Conservation (phyloP, 2,329 filamentous ascomycete genomes). For the Cladophialophora chaetospira region DNA sequence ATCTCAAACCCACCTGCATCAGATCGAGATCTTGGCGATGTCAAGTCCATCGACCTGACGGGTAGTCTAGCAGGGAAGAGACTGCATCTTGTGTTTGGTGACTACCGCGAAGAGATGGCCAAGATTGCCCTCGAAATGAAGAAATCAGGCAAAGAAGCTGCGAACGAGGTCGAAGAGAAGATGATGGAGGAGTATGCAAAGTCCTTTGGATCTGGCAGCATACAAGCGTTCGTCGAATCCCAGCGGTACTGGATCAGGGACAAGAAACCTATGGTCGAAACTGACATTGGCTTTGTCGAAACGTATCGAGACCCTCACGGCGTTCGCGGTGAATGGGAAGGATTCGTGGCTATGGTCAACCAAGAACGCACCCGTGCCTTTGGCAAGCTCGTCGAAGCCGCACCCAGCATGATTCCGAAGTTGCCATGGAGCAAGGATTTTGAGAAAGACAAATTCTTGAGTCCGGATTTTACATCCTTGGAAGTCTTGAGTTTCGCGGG, state of each 20-base stretch:
- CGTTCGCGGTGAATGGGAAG: conserved; percentile 81
- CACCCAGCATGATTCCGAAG: conserved; percentile 80
- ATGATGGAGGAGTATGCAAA: conserved; percentile 75
- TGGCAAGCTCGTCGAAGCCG: conserved; percentile 77
- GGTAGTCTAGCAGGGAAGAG: conserved; percentile 67
- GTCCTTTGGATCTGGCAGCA: conserved; percentile 73
- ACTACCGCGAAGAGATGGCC: conserved; percentile 71
- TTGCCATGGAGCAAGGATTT: conserved; percentile 87
- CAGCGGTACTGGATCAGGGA: conserved; percentile 82
- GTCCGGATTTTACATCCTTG: conserved; percentile 91
- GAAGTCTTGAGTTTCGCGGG: conserved; percentile 83
- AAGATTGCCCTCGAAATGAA: conserved; percentile 66
- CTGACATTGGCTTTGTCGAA: conserved; percentile 81
- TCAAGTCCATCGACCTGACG: conserved; percentile 62
- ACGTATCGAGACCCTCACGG: conserved; percentile 83
- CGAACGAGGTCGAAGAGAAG: conserved; percentile 71
- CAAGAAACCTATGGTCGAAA: conserved; percentile 77
- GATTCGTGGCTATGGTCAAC: conserved; percentile 79
- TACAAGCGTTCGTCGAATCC: conserved; percentile 76
- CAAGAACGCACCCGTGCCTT: conserved; percentile 88
- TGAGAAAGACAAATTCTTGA: conserved; percentile 94
- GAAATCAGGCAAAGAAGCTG: conserved; percentile 67
- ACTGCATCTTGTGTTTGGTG: conserved; percentile 72
- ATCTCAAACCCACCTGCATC: conserved; percentile 59
- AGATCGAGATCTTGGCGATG: conserved; percentile 70